A percentile compares a stretch with the other conserved stretches of the same genome.
phyloP scores from a whole-genome alignment of 2,329 filamentous ascomycete species.

The Neopestalotiopsis rosae region DNA sequence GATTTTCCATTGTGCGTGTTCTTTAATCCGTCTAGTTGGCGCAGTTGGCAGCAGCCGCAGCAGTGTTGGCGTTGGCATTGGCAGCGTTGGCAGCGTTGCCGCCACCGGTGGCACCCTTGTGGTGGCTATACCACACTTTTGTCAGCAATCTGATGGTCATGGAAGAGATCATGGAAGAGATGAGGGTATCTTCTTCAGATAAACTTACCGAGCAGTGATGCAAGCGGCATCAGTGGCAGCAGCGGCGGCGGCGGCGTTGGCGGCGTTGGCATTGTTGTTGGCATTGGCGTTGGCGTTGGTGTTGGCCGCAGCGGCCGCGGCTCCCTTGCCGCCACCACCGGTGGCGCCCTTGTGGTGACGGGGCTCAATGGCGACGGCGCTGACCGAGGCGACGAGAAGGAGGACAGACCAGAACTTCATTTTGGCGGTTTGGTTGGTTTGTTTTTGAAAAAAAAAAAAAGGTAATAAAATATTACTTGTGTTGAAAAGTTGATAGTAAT shows the following conservation, averaged over 20 bases:
- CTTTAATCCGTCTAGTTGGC: neutral
- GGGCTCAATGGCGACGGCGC: constrained; percentile 17
- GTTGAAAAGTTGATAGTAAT: neutral
- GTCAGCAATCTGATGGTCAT: too few species aligned
- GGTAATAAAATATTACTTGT: neutral
- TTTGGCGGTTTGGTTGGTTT: constrained; percentile 11
- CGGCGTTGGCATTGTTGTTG: constrained; percentile 5
- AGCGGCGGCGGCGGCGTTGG: neutral
- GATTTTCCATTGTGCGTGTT: neutral
- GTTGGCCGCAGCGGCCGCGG: neutral
- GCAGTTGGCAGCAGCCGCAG: neutral
- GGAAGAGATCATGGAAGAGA: neutral
- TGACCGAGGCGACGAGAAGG: constrained; percentile 15
- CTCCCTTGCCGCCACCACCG: constrained; percentile 1
- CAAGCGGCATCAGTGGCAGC: constrained; percentile 5
- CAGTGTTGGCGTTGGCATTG: neutral
- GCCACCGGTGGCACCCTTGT: neutral
- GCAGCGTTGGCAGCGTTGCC: constrained; percentile 9
- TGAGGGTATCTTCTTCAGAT: neutral
- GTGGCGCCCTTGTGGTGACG: constrained; percentile 12
- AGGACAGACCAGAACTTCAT: constrained; percentile 21
- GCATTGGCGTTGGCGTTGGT: neutral
- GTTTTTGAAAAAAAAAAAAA: neutral
- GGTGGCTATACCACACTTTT: neutral
- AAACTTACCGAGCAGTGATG: constrained; percentile 11